Percentiles rank a stretch among this genome's conserved stretches.
Evolutionary conservation across 495 filamentous ascomycete species (phyloP).

Genomic region (Hypoxylon fuscum): DNA sequence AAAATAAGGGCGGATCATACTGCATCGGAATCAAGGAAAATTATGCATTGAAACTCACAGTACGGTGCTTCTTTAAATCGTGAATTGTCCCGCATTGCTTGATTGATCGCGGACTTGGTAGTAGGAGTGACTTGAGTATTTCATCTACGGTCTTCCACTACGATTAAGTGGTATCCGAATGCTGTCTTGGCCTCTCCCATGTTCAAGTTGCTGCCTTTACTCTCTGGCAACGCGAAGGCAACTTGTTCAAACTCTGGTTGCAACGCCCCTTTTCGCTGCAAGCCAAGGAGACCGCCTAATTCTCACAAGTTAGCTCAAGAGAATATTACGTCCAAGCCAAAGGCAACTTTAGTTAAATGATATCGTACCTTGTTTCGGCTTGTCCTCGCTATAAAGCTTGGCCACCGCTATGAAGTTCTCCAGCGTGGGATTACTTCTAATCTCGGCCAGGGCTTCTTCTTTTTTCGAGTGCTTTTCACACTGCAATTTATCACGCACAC

Average conservation of each 20-base stretch:
- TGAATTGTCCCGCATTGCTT: neutral
- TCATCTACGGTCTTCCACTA: conserved; percentile 66
- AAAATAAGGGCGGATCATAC: conserved; percentile 43
- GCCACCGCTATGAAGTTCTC: conserved; percentile 91
- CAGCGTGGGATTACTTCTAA: conserved; percentile 66
- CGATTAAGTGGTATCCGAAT: conserved; percentile 93
- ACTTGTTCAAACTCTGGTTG: conserved; percentile 81
- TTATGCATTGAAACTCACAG: conserved; percentile 27
- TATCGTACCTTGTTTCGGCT: conserved; percentile 77
- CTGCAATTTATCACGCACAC: conserved; percentile 53
- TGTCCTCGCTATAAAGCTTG: conserved; percentile 86
- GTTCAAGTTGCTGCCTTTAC: conserved; percentile 77
- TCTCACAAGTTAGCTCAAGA: conserved; percentile 7
- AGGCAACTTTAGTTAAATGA: neutral
- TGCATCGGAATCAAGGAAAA: conserved; percentile 50
- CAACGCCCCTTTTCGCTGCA: conserved; percentile 80
- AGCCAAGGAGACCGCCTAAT: conserved; percentile 80
- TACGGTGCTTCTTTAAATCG: neutral
- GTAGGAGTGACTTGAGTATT: conserved; percentile 36
- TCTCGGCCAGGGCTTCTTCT: conserved; percentile 83
- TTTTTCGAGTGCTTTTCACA: conserved; percentile 90
- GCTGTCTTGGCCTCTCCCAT: conserved; percentile 83
- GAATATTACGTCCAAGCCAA: neutral
- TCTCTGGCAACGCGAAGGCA: conserved; percentile 80
- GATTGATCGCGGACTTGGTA: conserved; percentile 1